Percentiles rank a stretch among this genome's conserved stretches.
These are phyloP conservation scores for Tetragonia tetragonoides DNA, from an alignment of 148 eudicot genomes.

Conservation along the genomic window DNA sequence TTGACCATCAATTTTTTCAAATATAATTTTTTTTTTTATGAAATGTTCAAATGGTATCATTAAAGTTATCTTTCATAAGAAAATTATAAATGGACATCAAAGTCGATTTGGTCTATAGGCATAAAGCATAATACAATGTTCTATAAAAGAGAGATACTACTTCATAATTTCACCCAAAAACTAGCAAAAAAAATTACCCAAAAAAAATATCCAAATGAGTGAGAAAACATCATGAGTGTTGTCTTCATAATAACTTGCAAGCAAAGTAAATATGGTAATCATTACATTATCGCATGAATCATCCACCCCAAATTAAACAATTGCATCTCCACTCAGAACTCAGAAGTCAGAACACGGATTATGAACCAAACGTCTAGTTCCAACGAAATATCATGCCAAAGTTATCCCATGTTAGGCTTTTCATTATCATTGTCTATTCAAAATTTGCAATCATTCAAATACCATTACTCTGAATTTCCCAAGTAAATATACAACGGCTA, in stretches of 20 bases:
- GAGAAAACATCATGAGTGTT: background rate
- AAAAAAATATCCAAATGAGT: background rate
- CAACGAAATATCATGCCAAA: background rate
- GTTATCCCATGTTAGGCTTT: background rate
- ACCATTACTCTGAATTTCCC: background rate
- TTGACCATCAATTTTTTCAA: too few species aligned
- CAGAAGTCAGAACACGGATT: background rate
- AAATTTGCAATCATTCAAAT: background rate
- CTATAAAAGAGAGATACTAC: too few species aligned
- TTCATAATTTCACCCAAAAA: too few species aligned
- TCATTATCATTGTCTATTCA: background rate
- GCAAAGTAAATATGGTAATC: constrained; percentile 4
- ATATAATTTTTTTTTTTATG: too few species aligned
- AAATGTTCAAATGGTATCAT: too few species aligned
- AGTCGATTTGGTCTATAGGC: too few species aligned
- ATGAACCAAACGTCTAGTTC: too few species aligned
- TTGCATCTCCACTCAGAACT: background rate
- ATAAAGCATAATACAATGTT: too few species aligned
- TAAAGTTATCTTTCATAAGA: too few species aligned
- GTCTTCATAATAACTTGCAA: constrained; percentile 7
- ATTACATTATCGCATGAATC: background rate
- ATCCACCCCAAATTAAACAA: constrained; percentile 1
- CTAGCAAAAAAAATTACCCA: too few species aligned
- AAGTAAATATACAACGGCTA: background rate
- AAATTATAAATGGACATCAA: too few species aligned